Percentiles rank a stretch among this genome's conserved stretches.
These are phyloP conservation scores for Fraxinus dipetala DNA, from an alignment of 305 asterid genomes.

Conservation along the genomic window DNA sequence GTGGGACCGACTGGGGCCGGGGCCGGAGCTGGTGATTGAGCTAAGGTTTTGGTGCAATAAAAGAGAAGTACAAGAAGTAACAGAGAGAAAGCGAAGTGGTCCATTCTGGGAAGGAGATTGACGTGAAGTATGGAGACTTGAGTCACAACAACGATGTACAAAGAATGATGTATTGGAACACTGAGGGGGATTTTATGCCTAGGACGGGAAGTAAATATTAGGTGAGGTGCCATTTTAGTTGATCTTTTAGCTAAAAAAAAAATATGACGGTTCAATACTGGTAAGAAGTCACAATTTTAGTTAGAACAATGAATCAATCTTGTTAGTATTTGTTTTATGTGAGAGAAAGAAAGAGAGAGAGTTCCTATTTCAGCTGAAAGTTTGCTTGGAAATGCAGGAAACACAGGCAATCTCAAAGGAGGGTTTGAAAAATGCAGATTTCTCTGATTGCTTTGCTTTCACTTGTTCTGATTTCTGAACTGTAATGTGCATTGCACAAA, in stretches of 20 bases:
- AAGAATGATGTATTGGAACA: constrained; percentile 4
- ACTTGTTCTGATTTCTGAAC: not conserved
- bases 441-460: constrained; percentile 29
- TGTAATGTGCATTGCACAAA: not conserved
- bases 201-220: constrained; percentile 3
- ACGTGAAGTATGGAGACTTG: not conserved
- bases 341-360: not conserved
- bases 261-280: constrained; percentile 14
- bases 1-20: constrained; percentile 36
- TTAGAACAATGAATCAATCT: not conserved
- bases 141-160: not conserved
- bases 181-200: constrained; percentile 24
- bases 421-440: not conserved
- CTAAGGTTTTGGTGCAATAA: constrained; percentile 25
- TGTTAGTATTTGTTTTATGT: not conserved
- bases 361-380: not conserved
- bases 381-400: constrained; percentile 35
- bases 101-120: constrained; percentile 29
- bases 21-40: constrained; percentile 37
- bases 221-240: constrained; percentile 20
- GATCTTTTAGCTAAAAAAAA: too few species aligned
- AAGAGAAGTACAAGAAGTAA: constrained; percentile 25
- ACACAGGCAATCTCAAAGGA: constrained; percentile 1
- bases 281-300: constrained; percentile 32
- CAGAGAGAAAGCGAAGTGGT: constrained; percentile 18